These are phyloP conservation scores for Penicillium decumbens DNA, from an alignment of 2,329 filamentous ascomycete species.

Conservation along the genomic window DNA sequence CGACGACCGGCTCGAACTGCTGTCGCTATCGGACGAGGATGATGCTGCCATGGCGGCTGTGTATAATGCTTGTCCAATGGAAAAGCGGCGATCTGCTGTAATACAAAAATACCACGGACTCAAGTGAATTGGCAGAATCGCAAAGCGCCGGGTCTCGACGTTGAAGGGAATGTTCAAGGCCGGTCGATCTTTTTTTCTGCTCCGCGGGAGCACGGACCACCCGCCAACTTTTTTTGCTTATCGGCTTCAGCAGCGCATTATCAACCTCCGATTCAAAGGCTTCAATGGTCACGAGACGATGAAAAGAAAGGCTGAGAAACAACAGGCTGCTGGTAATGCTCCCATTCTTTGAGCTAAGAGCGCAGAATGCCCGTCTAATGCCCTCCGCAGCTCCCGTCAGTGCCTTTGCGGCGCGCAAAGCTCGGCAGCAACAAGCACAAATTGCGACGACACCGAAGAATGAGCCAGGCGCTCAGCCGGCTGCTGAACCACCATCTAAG, in stretches of 20 bases:
- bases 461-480: conserved; percentile 15
- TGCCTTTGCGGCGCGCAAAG: conserved; percentile 42
- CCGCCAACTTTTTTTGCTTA: conserved; percentile 27
- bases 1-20: conserved; percentile 26
- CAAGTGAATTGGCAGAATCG: not conserved
- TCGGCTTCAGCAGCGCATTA: conserved; percentile 20
- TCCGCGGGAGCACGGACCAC: conserved; percentile 41
- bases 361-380: conserved; percentile 4
- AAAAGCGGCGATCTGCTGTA: not conserved
- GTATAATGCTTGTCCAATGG: not conserved
- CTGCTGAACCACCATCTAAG: conserved; percentile 35
- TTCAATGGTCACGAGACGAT: conserved; percentile 17
- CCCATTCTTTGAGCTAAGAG: not conserved
- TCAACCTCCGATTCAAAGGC: conserved; percentile 5
- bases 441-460: conserved; percentile 17
- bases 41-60: conserved; percentile 18
- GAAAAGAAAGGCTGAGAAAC: conserved; percentile 40
- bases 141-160: conserved; percentile 5
- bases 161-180: conserved; percentile 12
- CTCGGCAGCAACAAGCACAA: conserved; percentile 34
- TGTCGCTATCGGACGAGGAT: conserved; percentile 23
- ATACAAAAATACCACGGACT: not conserved
- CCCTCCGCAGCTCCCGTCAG: conserved; percentile 34
- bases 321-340: conserved; percentile 29
- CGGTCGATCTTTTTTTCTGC: conserved; percentile 35